A percentile compares a stretch with the other conserved stretches of the same genome.
Evolutionary conservation across 176 grass and related monocot species (phyloP).

Genomic region (Phoenix dactylifera): DNA sequence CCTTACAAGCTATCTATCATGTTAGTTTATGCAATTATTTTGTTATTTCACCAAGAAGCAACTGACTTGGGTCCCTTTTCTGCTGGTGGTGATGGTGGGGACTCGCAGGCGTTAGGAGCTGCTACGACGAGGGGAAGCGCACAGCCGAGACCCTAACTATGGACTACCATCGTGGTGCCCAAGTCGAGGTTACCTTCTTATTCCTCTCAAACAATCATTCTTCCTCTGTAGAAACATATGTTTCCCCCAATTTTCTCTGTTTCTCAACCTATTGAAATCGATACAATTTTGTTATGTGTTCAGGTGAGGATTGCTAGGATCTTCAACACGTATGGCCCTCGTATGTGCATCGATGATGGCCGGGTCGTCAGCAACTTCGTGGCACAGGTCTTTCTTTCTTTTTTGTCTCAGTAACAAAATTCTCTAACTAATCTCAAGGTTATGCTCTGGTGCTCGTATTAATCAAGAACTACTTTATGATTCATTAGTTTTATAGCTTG

Average conservation of each 20-base stretch:
- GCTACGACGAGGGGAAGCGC: constrained; percentile 92
- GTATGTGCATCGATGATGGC: constrained; percentile 97
- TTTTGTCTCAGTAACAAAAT: background rate
- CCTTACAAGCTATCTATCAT: no score
- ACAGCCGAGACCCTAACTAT: constrained; percentile 93
- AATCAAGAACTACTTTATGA: no score
- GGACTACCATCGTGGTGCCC: constrained; percentile 93
- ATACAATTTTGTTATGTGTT: background rate
- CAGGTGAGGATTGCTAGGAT: constrained; percentile 94
- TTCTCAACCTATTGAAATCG: no score
- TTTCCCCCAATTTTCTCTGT: no score
- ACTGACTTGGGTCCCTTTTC: background rate
- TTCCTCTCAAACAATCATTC: no score
- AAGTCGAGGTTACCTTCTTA: constrained; percentile 43
- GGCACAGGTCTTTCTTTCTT: constrained; percentile 44
- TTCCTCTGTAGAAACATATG: no score
- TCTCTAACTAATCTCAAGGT: no score
- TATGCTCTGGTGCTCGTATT: no score
- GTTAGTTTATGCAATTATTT: no score
- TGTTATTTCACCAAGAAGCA: no score
- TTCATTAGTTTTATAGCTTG: no score
- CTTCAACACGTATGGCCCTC: constrained; percentile 93
- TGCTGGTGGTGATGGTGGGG: background rate
- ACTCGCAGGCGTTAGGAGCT: constrained; percentile 65
- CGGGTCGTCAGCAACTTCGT: constrained; percentile 98